Percentiles rank a stretch among this genome's conserved stretches.
These are phyloP conservation scores for Phytophthora litchii DNA, from an alignment of 352 stramenopile species.

Conservation along the genomic window DNA sequence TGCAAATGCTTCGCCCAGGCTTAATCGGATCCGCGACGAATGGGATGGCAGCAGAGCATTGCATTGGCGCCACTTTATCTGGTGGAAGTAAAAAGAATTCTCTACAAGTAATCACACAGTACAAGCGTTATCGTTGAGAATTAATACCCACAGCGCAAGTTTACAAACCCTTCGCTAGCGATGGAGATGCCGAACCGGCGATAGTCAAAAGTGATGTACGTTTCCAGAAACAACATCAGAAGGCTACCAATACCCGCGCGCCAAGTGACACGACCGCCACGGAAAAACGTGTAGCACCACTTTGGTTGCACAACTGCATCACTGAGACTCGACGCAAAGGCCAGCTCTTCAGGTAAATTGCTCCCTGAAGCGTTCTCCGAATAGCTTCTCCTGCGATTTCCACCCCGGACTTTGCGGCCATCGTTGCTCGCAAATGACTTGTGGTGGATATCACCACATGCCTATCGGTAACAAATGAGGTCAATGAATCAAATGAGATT, in stretches of 20 bases:
- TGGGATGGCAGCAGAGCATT: slow-evolving; percentile 51
- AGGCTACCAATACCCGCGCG: slow-evolving; percentile 74
- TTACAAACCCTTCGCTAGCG: slow-evolving; percentile 63
- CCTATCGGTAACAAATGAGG: slow-evolving; percentile 35
- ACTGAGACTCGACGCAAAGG: slow-evolving; percentile 10
- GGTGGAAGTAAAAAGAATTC: slow-evolving; percentile 72
- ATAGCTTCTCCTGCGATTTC: slow-evolving; percentile 36
- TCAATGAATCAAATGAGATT: background rate
- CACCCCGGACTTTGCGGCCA: slow-evolving; percentile 20
- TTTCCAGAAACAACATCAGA: slow-evolving; percentile 82
- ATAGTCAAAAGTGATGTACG: slow-evolving; percentile 87
- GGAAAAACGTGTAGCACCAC: slow-evolving; percentile 74
- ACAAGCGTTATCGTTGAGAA: slow-evolving; percentile 2
- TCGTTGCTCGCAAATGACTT: slow-evolving; percentile 43
- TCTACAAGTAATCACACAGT: slow-evolving; percentile 32
- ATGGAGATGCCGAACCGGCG: slow-evolving; percentile 80
- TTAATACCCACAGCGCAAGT: background rate
- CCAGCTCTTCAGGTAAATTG: slow-evolving; percentile 33
- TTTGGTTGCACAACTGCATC: slow-evolving; percentile 31
- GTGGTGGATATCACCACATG: slow-evolving; percentile 73
- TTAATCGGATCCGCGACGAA: slow-evolving; percentile 83
- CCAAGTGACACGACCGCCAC: slow-evolving; percentile 66
- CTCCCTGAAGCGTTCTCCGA: slow-evolving; percentile 31
- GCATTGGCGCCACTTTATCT: slow-evolving; percentile 45
- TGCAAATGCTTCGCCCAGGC: slow-evolving; percentile 68